Evolutionary conservation across 805 yeast genomes (phyloP).

Genomic region (Ogataea ganodermae): DNA sequence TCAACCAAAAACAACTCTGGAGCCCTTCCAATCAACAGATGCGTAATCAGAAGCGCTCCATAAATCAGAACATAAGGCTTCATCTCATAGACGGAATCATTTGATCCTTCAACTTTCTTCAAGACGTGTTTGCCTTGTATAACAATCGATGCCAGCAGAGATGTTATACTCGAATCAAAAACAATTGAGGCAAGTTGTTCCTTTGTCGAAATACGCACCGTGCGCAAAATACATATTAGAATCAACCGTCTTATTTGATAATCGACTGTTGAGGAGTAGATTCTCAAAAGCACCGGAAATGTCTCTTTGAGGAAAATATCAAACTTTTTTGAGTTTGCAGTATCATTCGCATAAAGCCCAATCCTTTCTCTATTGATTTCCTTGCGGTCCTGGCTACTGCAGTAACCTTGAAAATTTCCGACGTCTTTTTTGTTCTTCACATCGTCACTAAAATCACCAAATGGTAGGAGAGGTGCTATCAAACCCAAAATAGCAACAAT

Average conservation of each 20-base stretch:
- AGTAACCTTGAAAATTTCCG: conserved; percentile 35
- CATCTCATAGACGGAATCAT: conserved; percentile 17
- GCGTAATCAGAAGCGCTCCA: conserved; percentile 53
- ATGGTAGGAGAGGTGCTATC: conserved; percentile 60
- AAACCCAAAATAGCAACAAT: conserved; percentile 55
- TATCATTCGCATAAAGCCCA: conserved; percentile 32
- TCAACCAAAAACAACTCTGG: conserved; percentile 46
- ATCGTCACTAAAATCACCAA: conserved; percentile 17
- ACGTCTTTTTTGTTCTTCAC: conserved; percentile 21
- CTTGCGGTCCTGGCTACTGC: conserved; percentile 24
- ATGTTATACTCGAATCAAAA: conserved; percentile 41
- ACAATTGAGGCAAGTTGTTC: conserved; percentile 36
- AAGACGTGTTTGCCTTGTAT: conserved; percentile 50
- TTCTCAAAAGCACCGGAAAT: conserved; percentile 56
- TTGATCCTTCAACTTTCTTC: conserved; percentile 13
- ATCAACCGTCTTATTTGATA: conserved; percentile 60
- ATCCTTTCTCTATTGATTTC: conserved; percentile 36
- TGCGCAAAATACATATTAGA: conserved; percentile 54
- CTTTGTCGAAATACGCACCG: conserved; percentile 43
- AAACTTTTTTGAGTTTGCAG: conserved; percentile 18
- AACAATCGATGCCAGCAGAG: conserved; percentile 59
- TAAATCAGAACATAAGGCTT: conserved; percentile 46
- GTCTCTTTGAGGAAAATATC: conserved; percentile 45
- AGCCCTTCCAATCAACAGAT: conserved; percentile 44
- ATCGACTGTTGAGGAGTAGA: conserved; percentile 75